Evolutionary conservation across 306 rosid species (phyloP).

Genomic region (Quercus robur): DNA sequence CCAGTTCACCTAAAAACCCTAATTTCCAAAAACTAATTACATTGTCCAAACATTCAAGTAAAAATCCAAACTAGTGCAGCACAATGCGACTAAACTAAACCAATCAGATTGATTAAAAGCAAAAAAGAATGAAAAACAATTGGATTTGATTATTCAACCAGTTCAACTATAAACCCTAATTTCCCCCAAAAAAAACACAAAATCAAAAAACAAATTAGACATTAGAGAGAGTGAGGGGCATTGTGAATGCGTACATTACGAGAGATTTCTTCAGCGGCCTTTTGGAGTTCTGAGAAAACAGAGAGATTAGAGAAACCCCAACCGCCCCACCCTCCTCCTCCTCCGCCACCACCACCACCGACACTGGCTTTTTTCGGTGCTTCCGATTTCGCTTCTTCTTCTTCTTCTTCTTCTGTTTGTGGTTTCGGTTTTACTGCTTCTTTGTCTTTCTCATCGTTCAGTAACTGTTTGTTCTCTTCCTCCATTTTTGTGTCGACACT

Average conservation of each 20-base stretch:
- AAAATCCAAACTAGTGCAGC: not conserved
- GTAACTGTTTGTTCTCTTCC: slow-evolving; percentile 59
- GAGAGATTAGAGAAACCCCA: slow-evolving; percentile 81
- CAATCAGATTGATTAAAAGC: not conserved
- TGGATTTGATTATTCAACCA: not conserved
- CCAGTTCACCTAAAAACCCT: not conserved
- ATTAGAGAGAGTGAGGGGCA: not conserved
- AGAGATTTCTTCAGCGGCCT: slow-evolving; percentile 92
- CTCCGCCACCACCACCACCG: slow-evolving; percentile 42
- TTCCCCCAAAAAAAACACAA: not conserved
- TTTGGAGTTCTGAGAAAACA: slow-evolving; percentile 80
- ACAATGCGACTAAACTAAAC: too few species aligned
- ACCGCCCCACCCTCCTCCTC: slow-evolving; percentile 71
- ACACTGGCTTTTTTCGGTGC: slow-evolving; percentile 8
- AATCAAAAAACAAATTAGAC: not conserved
- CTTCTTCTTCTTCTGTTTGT: slow-evolving; percentile 13
- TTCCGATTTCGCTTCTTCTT: slow-evolving; percentile 5
- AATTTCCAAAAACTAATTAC: not conserved
- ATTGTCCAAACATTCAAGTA: too few species aligned
- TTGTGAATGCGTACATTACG: slow-evolving; percentile 67
- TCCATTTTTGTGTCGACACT: not conserved
- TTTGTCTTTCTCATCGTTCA: slow-evolving; percentile 34
- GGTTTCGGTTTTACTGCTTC: slow-evolving; percentile 11
- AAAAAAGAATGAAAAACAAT: not conserved
- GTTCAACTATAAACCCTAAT: not conserved